A percentile compares a stretch with the other conserved stretches of the same genome.
Conservation (phyloP, 768 basidiomycete species). For the Harrya chromipes region DNA sequence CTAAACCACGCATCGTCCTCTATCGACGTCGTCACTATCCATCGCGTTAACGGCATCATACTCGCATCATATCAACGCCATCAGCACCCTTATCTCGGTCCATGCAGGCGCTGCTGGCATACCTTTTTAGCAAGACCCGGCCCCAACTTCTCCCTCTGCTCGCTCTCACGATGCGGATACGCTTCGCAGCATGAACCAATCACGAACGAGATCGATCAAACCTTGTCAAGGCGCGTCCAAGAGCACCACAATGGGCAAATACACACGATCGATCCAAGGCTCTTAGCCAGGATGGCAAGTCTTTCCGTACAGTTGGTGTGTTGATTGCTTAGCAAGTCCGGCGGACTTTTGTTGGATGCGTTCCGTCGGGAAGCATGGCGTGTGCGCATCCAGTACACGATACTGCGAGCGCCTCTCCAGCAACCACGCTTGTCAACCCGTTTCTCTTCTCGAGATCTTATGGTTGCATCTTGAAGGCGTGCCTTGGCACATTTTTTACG, state of each 20-base stretch:
- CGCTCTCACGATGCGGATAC: slow-evolving; percentile 13
- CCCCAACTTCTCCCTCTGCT: slow-evolving; percentile 4
- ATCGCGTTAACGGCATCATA: slow-evolving; percentile 1
- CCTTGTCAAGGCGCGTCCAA: slow-evolving; percentile 10
- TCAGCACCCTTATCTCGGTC: slow-evolving; percentile 15
- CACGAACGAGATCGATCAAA: slow-evolving; percentile 14
- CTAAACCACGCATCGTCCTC: no score
- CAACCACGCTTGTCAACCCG: no score
- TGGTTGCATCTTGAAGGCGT: background rate
- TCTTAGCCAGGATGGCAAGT: background rate
- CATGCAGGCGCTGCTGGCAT: background rate
- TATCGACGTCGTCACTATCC: background rate
- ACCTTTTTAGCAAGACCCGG: slow-evolving; percentile 6
- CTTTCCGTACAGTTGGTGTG: background rate
- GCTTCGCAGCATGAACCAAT: slow-evolving; percentile 3
- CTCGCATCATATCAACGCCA: background rate
- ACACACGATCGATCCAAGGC: slow-evolving; percentile 7
- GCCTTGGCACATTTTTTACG: slow-evolving; percentile 2
- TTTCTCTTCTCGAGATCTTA: background rate
- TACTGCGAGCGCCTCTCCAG: no score
- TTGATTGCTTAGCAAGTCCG: no score
- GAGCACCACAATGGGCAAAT: slow-evolving; percentile 3
- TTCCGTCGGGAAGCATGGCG: no score
- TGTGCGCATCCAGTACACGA: no score
- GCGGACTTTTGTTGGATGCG: no score